Conservation (phyloP, 2,329 filamentous ascomycete genomes). For the Xylaria sp. region DNA sequence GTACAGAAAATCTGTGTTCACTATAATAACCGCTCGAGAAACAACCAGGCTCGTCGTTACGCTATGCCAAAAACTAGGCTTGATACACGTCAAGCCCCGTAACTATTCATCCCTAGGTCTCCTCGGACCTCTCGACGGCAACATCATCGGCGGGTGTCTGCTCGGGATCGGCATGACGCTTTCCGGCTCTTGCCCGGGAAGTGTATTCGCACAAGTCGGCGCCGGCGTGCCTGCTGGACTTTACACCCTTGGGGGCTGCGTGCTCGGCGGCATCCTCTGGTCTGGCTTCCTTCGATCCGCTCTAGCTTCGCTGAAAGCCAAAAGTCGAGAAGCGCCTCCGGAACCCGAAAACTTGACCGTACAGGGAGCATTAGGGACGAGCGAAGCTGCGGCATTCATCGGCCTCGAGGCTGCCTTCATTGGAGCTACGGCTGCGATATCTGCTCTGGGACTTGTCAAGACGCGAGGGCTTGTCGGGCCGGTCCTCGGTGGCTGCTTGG, state of each 20-base stretch:
- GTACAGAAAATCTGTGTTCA: neutral
- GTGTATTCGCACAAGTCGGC: conserved; percentile 70
- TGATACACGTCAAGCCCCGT: conserved; percentile 59
- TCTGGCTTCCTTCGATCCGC: conserved; percentile 56
- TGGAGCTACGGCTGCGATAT: conserved; percentile 54
- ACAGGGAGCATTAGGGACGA: conserved; percentile 55
- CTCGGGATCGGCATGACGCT: conserved; percentile 75
- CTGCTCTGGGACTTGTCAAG: conserved; percentile 47
- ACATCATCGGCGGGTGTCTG: conserved; percentile 70
- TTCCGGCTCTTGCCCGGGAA: conserved; percentile 73
- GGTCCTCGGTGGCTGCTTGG: conserved; percentile 66
- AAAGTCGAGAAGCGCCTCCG: conserved; percentile 40
- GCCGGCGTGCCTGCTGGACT: conserved; percentile 63
- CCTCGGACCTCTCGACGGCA: conserved; percentile 69
- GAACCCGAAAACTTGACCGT: conserved; percentile 49
- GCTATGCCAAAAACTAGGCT: conserved; percentile 56
- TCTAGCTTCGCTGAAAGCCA: conserved; percentile 42
- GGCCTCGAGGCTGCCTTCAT: conserved; percentile 58
- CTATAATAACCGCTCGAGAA: conserved; percentile 16
- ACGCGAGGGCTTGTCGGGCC: conserved; percentile 56
- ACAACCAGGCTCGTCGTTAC: conserved; percentile 53
- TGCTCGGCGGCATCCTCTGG: conserved; percentile 67
- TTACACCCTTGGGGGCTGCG: conserved; percentile 64
- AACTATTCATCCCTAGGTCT: conserved; percentile 63
- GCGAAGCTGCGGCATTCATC: conserved; percentile 52